These are phyloP conservation scores for Petunia secreta DNA, from an alignment of 257 asterid genomes.

Conservation along the genomic window DNA sequence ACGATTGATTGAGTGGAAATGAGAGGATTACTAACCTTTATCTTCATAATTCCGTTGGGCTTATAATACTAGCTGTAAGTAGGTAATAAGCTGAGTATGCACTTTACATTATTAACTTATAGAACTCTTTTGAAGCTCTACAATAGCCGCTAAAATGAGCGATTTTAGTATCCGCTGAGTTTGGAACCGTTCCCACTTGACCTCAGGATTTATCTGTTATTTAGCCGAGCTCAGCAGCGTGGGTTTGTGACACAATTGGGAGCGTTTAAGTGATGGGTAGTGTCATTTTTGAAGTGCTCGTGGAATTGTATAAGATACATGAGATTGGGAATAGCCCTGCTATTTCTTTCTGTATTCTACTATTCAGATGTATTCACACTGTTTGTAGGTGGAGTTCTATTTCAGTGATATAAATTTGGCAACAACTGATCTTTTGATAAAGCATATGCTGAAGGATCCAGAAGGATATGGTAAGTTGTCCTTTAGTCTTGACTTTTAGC, in stretches of 20 bases:
- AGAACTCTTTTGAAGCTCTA: not conserved
- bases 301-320: not conserved
- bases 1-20: not conserved
- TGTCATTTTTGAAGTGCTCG: not conserved
- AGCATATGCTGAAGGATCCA: conserved; percentile 72
- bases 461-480: conserved; percentile 78
- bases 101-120: not conserved
- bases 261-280: not conserved
- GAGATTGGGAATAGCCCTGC: not conserved
- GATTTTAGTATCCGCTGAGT: too few relatives aligned
- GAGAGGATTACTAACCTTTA: not conserved
- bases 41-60: not conserved
- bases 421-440: conserved; percentile 76
- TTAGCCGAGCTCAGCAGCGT: too few relatives aligned
- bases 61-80: not conserved
- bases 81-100: not conserved
- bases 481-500: not conserved
- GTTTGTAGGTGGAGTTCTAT: conserved; percentile 80
- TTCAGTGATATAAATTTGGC: conserved; percentile 94
- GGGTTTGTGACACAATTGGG: too few relatives aligned
- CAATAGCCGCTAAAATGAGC: not conserved
- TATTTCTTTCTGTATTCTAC: conserved; percentile 2
- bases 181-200: too few relatives aligned
- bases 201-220: not conserved
- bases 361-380: not conserved